Conservation (phyloP, 106 monocot species). For the Apostasia shenzhenica region DNA sequence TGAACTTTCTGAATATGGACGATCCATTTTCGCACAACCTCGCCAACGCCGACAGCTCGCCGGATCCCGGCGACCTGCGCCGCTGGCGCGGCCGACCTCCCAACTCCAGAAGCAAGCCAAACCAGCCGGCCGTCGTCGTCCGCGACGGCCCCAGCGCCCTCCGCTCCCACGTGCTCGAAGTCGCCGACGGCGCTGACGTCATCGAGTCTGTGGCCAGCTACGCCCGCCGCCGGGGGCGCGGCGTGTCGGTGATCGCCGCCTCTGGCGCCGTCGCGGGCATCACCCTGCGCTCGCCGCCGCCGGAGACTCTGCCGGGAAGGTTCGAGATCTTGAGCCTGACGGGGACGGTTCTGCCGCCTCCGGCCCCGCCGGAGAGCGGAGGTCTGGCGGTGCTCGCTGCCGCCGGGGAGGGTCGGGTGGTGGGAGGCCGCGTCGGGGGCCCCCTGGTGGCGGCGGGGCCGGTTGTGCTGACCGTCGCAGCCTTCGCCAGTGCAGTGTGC, state of each 20-base stretch:
- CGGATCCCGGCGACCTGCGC: background rate
- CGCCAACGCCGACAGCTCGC: no score
- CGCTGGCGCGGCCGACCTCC: conserved; percentile 2
- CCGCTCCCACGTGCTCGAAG: conserved; percentile 3
- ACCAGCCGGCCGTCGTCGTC: background rate
- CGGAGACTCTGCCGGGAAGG: background rate
- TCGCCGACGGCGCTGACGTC: background rate
- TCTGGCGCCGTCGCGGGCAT: conserved; percentile 1
- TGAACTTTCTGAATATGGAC: no score
- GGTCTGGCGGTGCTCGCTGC: conserved; percentile 35
- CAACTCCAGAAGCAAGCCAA: conserved; percentile 2
- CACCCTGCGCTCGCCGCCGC: background rate
- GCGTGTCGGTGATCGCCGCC: background rate
- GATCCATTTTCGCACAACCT: background rate
- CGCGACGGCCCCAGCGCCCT: background rate
- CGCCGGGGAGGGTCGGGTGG: conserved; percentile 35
- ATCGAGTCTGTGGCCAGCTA: background rate
- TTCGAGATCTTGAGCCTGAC: conserved; percentile 20
- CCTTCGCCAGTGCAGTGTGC: conserved; percentile 41
- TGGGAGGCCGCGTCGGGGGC: conserved; percentile 44
- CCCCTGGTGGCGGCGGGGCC: conserved; percentile 27
- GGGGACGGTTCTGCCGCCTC: conserved; percentile 41
- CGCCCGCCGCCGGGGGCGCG: background rate
- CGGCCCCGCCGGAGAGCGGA: conserved; percentile 33
- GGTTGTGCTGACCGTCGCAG: conserved; percentile 27